Base-by-base conservation (phyloP, 257 asterid genomes). In the Solanum medicagineum region DNA sequence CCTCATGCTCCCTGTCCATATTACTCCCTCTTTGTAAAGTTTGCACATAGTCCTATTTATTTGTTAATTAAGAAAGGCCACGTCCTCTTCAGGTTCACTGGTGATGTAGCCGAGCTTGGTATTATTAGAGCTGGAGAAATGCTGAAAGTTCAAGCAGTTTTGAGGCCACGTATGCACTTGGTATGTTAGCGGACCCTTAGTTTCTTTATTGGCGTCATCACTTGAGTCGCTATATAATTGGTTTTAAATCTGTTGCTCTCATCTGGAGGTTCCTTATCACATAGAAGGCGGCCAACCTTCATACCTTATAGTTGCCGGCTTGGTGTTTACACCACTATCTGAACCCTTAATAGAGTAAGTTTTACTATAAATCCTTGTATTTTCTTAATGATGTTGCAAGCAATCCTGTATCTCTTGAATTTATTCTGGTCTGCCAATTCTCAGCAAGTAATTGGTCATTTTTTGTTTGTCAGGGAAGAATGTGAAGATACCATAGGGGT, bases 301-400 rank as follows among this genome's bases (percentile, higher is more conserved):
- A 71, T 96, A 96, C 87, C 82, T 96, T 79, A 92, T 94, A 84
- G 97, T 96, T 85, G 98, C 99, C 86, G 98, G 99, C 81, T 91
- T 96, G 95, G 99, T 96, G 89, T 96, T 96, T 88, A 96, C 99
- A 69, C 99, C 98, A 44, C 94, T 96, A 80, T 96, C 99, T 22
- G 98, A 95, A 84, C 98, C 99, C 87, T 90, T 96, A 70, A 93
- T 96, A 85, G 92, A 88, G 99, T 96, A 92, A 16, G 95, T 83
- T 85, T 82, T n/a, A 22, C 86, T 87, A 79, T 85, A 69, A 53
- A 79, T 79, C 65, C 82, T 53, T 79, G 6, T 74, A 84, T 65
- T 83, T 57, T 53, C 83, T 53, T 79, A 79, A 79, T 79, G 47
- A 26, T 77, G 65, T 47, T 44, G 44, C 9, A 16, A 79, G 49